phyloP scores from a whole-genome alignment of 306 rosid genomes.

The Citrullus mucosospermus region DNA sequence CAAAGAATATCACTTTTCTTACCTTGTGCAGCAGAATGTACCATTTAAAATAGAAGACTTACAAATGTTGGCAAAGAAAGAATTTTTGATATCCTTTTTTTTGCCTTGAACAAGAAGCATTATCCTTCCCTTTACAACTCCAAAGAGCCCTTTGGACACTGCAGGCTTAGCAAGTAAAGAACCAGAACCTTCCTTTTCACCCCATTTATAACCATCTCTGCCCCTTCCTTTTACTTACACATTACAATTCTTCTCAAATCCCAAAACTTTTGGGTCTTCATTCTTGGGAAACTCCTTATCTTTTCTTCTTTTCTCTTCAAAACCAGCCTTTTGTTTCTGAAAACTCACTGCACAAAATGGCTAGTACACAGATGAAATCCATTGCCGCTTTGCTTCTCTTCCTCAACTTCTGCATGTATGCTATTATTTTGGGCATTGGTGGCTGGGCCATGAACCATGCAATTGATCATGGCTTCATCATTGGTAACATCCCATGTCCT shows the following conservation, averaged over 20 bases:
- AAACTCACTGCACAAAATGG: slow-evolving; percentile 28
- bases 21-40: slow-evolving; percentile 13
- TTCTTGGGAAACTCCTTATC: slow-evolving; percentile 3
- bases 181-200: slow-evolving; percentile 23
- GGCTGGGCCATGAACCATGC: slow-evolving; percentile 95
- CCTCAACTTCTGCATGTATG: slow-evolving; percentile 91
- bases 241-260: not conserved
- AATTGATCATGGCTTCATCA: slow-evolving; percentile 68
- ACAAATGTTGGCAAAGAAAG: slow-evolving; percentile 37
- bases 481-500: slow-evolving; percentile 28
- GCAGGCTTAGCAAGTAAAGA: slow-evolving; percentile 85
- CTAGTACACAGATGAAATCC: slow-evolving; percentile 41
- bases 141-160: slow-evolving; percentile 11
- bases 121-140: slow-evolving; percentile 41
- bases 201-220: slow-evolving; percentile 11
- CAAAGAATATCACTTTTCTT: slow-evolving; percentile 36
- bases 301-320: not conserved
- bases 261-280: not conserved
- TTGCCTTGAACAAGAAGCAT: slow-evolving; percentile 65
- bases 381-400: slow-evolving; percentile 57
- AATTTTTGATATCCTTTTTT: slow-evolving; percentile 24
- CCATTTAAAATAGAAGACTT: slow-evolving; percentile 14
- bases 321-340: slow-evolving; percentile 1
- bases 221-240: slow-evolving; percentile 1
- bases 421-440: slow-evolving; percentile 64